Percentiles rank a stretch among this genome's conserved stretches.
phyloP scores from a whole-genome alignment of 352 stramenopile genomes.

The Phytophthora pluvialis region DNA sequence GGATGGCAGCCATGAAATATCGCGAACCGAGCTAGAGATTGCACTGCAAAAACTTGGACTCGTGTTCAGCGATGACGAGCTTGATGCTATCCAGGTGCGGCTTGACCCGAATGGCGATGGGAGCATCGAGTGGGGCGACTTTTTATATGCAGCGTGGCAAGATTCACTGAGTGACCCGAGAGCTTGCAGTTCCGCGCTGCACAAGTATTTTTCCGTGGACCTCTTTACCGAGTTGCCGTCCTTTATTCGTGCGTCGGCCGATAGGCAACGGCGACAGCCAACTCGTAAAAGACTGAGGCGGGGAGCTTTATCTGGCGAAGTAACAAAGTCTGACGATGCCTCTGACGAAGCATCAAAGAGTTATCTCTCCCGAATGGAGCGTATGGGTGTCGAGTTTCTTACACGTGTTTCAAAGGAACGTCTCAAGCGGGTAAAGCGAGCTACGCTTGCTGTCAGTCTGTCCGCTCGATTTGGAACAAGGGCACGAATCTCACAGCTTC shows the following conservation, averaged over 20 bases:
- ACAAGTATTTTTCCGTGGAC: conserved; percentile 48
- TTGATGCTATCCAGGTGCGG: conserved; percentile 36
- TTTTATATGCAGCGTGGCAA: conserved; percentile 44
- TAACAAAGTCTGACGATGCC: background rate
- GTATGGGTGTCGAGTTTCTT: conserved; percentile 48
- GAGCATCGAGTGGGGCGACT: conserved; percentile 56
- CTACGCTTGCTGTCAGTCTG: conserved; percentile 10
- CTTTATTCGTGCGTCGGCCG: conserved; percentile 34
- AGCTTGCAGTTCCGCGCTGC: conserved; percentile 11
- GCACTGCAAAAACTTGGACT: conserved; percentile 63
- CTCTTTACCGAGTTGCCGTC: conserved; percentile 50
- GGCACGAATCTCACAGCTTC: conserved; percentile 10
- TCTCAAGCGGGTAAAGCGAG: conserved; percentile 26
- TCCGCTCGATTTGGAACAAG: conserved; percentile 14
- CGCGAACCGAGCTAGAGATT: conserved; percentile 53
- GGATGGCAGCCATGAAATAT: conserved; percentile 41
- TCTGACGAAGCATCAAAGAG: conserved; percentile 4
- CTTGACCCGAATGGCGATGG: conserved; percentile 48
- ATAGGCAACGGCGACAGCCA: conserved; percentile 15
- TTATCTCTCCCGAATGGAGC: conserved; percentile 47
- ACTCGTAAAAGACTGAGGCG: conserved; percentile 3
- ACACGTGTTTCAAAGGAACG: conserved; percentile 48
- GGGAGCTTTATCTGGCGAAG: conserved; percentile 2
- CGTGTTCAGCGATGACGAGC: conserved; percentile 36
- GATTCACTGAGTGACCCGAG: conserved; percentile 25